A percentile compares a stretch with the other conserved stretches of the same genome.
phyloP scores from a whole-genome alignment of 495 filamentous ascomycete genomes.

The Amorphotheca resinae region DNA sequence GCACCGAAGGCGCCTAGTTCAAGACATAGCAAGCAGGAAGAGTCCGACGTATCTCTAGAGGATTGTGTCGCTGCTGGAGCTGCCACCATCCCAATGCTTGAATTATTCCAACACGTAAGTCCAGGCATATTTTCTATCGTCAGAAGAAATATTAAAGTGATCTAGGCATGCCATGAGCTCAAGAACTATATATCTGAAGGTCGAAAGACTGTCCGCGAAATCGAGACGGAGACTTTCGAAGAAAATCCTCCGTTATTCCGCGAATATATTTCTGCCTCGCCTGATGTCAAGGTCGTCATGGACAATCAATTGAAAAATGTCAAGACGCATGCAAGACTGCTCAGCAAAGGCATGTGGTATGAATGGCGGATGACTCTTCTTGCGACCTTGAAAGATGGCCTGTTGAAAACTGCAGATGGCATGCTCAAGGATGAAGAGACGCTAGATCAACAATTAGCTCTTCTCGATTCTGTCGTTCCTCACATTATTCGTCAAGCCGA shows the following conservation, averaged over 20 bases:
- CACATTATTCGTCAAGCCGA: conserved; percentile 44
- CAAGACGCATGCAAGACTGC: conserved; percentile 77
- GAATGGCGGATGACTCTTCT: conserved; percentile 92
- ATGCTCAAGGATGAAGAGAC: conserved; percentile 62
- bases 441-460: conserved; percentile 52
- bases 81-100: conserved; percentile 84
- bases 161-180: conserved; percentile 79
- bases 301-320: conserved; percentile 95
- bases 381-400: conserved; percentile 65
- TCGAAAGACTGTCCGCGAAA: conserved; percentile 70
- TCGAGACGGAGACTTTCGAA: conserved; percentile 73
- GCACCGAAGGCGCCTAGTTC: conserved; percentile 40
- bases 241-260: conserved; percentile 85
- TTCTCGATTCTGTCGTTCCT: conserved; percentile 55
- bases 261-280: conserved; percentile 79
- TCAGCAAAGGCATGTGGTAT: conserved; percentile 95
- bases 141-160: conserved; percentile 23
- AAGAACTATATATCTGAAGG: conserved; percentile 93
- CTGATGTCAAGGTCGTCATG: conserved; percentile 74
- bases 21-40: conserved; percentile 31
- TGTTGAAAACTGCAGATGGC: conserved; percentile 58
- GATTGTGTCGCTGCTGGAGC: conserved; percentile 78
- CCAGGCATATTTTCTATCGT: not conserved
- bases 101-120: conserved; percentile 85
- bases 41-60: conserved; percentile 39